phyloP scores from a whole-genome alignment of 345 rosid genomes.

The Brassica napus region DNA sequence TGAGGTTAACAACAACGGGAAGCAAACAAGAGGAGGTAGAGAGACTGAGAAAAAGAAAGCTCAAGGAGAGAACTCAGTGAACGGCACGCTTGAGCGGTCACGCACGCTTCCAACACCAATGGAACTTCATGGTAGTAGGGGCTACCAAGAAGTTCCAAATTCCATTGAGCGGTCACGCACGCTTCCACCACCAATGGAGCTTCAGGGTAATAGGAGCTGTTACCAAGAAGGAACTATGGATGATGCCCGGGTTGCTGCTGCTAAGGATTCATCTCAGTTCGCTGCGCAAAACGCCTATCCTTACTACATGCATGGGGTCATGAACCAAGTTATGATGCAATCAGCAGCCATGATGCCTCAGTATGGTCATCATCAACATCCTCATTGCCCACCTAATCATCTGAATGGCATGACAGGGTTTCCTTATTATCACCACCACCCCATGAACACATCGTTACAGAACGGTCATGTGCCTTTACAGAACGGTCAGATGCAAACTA shows the following conservation, averaged over 20 bases:
- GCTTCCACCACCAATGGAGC: slow-evolving; percentile 58
- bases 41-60: slow-evolving; percentile 13
- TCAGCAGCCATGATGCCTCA: slow-evolving; percentile 65
- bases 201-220: slow-evolving; percentile 33
- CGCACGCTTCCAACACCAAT: slow-evolving; percentile 41
- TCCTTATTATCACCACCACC: slow-evolving; percentile 68
- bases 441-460: slow-evolving; percentile 63
- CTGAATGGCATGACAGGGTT: slow-evolving; percentile 53
- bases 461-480: slow-evolving; percentile 57
- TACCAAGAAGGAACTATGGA: slow-evolving; percentile 45
- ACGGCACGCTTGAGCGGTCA: slow-evolving; percentile 2
- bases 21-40: slow-evolving; percentile 23
- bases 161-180: slow-evolving; percentile 44
- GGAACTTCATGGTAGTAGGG: slow-evolving; percentile 46
- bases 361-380: slow-evolving; percentile 68
- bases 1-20: slow-evolving; percentile 24
- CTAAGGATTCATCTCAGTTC: slow-evolving; percentile 54
- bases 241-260: slow-evolving; percentile 37
- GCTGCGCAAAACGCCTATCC: slow-evolving; percentile 58
- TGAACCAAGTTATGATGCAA: slow-evolving; percentile 74
- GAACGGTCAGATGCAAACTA: slow-evolving; percentile 61
- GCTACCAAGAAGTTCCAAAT: slow-evolving; percentile 22
- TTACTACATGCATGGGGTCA: slow-evolving; percentile 69
- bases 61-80: slow-evolving; percentile 33
- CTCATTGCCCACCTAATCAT: slow-evolving; percentile 57